Percentiles rank a stretch among this genome's conserved stretches.
These are phyloP conservation scores for Leishmania braziliensis DNA, from an alignment of 208 protist genomes.

Conservation along the genomic window DNA sequence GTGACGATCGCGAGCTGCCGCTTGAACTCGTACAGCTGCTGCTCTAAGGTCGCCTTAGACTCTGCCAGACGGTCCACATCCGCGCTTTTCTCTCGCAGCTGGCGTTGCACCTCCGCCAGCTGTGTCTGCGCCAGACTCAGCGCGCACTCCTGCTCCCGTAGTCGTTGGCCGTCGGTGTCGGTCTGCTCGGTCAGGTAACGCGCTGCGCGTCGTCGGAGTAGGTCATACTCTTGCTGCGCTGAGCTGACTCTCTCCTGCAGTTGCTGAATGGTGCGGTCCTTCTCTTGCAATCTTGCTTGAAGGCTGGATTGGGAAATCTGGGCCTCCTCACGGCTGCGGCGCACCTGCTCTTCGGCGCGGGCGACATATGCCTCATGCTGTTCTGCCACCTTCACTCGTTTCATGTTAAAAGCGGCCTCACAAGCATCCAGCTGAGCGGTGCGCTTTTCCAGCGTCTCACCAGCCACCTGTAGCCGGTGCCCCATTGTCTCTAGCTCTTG, in stretches of 20 bases:
- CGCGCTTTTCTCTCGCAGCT: slow-evolving; percentile 34
- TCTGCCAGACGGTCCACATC: slow-evolving; percentile 24
- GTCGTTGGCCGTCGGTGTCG: slow-evolving; percentile 31
- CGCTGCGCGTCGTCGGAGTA: slow-evolving; percentile 45
- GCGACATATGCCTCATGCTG: slow-evolving; percentile 83
- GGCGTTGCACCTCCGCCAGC: slow-evolving; percentile 42
- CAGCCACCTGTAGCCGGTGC: slow-evolving; percentile 49
- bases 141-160: slow-evolving; percentile 46
- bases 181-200: slow-evolving; percentile 39
- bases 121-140: slow-evolving; percentile 36
- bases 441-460: slow-evolving; percentile 63
- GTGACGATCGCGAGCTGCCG: slow-evolving; percentile 38
- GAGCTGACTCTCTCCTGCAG: slow-evolving; percentile 51
- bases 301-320: slow-evolving; percentile 44
- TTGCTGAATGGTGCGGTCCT: slow-evolving; percentile 41
- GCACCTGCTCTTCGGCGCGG: slow-evolving; percentile 55
- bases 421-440: slow-evolving; percentile 65
- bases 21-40: slow-evolving; percentile 40
- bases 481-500: slow-evolving; percentile 72
- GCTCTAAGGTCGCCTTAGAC: slow-evolving; percentile 38
- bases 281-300: slow-evolving; percentile 62
- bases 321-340: slow-evolving; percentile 59
- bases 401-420: slow-evolving; percentile 76
- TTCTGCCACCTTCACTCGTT: slow-evolving; percentile 69
- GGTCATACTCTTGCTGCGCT: slow-evolving; percentile 76